Evolutionary conservation across 768 basidiomycete species (phyloP), one percentile per base, ranked within the genome.

Genomic region (Boletales sp.): DNA sequence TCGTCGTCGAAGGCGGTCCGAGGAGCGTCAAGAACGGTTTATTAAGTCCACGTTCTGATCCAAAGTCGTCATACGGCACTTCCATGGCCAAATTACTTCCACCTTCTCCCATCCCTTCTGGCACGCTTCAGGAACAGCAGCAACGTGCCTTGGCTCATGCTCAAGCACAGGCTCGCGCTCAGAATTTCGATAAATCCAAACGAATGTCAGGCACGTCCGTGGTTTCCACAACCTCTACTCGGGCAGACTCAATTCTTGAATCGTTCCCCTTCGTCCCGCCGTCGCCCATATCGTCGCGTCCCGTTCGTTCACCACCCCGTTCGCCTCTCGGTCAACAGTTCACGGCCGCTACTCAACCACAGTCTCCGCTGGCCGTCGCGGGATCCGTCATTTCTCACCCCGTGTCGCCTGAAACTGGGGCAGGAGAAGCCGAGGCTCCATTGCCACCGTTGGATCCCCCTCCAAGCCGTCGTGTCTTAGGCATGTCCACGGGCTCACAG

Each of bases 251-350:
- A 4, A 89, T 92, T 57, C 75, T 92, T 25, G 90, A 90, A 67
- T 84, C 82, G 13, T 93, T 93, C 75, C 88, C 87, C 33, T 91
- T 93, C 64, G 89, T 93, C 9, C 90, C 90, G 19, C 90, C 90
- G 1, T 90, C 89, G 8, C 90, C 90, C 7, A 90, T 92, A 51
- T 90, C 88, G n/a, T 82, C 87, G 57, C 76, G 85, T 46, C 89
- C 88, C 10, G 72, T 83, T 58, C 76, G 87, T 53, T 83, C 86
- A 4, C 87, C 87, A 6, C 85, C 86, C 34, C 81, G 82, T 49
- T 90, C 88, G 10, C 87, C 89, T 8, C 72, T 87, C 17, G 74
- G 70, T 25, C 81, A 85, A 65, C 83, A 85, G 53, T 71, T 76
- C 17, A 76, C 79, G 52, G 67, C 65, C 32, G 59, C 59, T 31